phyloP scores from a whole-genome alignment of 768 basidiomycete species.

The Cystobasidium ongulense region DNA sequence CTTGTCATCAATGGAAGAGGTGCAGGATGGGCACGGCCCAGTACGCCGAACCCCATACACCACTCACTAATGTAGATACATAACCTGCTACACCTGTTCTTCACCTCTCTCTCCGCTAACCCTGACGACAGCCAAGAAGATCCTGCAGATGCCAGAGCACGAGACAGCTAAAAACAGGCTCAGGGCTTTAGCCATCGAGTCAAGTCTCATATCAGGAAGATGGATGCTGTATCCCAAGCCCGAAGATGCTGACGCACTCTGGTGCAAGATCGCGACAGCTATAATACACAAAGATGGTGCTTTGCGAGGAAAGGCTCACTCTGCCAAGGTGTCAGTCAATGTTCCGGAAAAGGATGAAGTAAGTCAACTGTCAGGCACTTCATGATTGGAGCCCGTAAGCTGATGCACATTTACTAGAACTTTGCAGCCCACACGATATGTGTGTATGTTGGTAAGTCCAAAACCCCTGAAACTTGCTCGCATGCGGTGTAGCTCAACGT shows the following conservation, averaged over 20 bases:
- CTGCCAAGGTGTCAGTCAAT: conserved; percentile 33
- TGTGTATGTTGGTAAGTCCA: conserved; percentile 32
- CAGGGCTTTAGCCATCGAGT: conserved; percentile 30
- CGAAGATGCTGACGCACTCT: conserved; percentile 18
- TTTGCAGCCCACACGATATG: conserved; percentile 30
- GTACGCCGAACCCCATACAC: no score
- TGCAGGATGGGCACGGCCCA: neutral
- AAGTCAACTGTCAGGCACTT: no score
- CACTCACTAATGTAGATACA: no score
- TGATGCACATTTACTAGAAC: neutral
- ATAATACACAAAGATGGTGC: conserved; percentile 31
- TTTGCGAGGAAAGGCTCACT: conserved; percentile 21
- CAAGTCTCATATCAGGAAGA: conserved; percentile 29
- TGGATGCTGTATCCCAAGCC: conserved; percentile 33
- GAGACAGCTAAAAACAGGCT: neutral
- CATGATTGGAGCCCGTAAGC: no score
- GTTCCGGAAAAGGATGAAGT: neutral
- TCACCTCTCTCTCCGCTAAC: neutral
- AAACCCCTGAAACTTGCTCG: neutral
- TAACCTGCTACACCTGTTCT: neutral
- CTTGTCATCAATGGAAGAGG: neutral
- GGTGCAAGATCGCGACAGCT: conserved; percentile 34
- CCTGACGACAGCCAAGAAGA: conserved; percentile 3
- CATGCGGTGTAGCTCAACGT: no score
- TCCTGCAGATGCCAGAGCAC: neutral